Evolutionary conservation across 106 monocot species (phyloP).

Genomic region (Ottelia alismoides): DNA sequence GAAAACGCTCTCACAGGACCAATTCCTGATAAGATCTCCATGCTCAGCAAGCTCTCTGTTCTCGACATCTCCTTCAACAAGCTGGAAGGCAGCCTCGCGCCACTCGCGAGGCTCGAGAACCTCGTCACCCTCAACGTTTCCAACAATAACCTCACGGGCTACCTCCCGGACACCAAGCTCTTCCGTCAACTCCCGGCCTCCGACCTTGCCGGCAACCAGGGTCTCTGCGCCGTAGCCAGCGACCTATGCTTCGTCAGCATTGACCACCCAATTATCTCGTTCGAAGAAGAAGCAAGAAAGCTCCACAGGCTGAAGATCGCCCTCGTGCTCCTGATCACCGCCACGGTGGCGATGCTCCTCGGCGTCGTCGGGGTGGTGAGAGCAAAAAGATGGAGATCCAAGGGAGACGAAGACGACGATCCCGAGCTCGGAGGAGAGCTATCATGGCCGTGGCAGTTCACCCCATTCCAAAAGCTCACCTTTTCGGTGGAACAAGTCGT

Average conservation of each 20-base stretch:
- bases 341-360: constrained; percentile 58
- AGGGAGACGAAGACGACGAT: constrained; percentile 19
- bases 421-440: constrained; percentile 32
- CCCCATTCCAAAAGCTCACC: constrained; percentile 85
- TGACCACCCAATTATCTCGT: constrained; percentile 19
- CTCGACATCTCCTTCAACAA: constrained; percentile 72
- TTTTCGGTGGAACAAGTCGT: constrained; percentile 75
- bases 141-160: constrained; percentile 86
- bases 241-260: constrained; percentile 50
- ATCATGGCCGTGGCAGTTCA: constrained; percentile 88
- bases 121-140: constrained; percentile 73
- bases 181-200: constrained; percentile 70
- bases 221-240: constrained; percentile 52
- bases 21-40: constrained; percentile 47
- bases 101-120: constrained; percentile 58
- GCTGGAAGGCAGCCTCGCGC: constrained; percentile 45
- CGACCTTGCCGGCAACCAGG: constrained; percentile 50
- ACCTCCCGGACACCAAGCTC: constrained; percentile 87
- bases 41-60: constrained; percentile 49
- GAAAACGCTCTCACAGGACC: constrained; percentile 59
- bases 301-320: constrained; percentile 51
- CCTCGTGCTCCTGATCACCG: constrained; percentile 57
- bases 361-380: constrained; percentile 54
- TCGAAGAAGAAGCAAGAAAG: constrained; percentile 20
- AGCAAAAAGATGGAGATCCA: constrained; percentile 26